These are phyloP conservation scores for Phytomonas francai DNA, from an alignment of 208 protist species.

Conservation along the genomic window DNA sequence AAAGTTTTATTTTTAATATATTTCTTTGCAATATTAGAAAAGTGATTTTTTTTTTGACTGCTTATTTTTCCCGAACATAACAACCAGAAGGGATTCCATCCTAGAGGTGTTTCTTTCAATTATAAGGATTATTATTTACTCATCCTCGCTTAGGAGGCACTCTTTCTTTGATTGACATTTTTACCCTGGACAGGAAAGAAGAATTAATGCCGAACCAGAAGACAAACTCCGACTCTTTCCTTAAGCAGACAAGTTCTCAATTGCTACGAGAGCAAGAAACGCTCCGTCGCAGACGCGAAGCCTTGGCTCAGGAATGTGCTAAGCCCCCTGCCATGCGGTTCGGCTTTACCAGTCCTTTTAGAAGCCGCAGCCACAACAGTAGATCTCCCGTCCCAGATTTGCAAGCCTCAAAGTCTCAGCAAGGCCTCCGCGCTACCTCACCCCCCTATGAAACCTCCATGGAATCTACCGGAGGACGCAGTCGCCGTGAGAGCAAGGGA, in stretches of 20 bases:
- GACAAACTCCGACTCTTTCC: constrained; percentile 32
- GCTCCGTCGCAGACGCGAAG: constrained; percentile 45
- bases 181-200: no score
- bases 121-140: no score
- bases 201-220: no score
- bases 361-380: constrained; percentile 3
- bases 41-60: no score
- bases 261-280: constrained; percentile 51
- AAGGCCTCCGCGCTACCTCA: not conserved
- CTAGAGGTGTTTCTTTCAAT: no score
- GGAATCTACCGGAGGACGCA: not conserved
- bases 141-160: no score
- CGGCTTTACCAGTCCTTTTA: constrained; percentile 16
- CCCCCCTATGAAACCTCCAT: not conserved
- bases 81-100: no score
- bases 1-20: no score
- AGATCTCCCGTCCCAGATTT: not conserved
- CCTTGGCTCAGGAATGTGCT: constrained; percentile 33
- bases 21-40: no score
- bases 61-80: no score
- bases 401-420: not conserved
- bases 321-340: constrained; percentile 60
- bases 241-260: constrained; percentile 67
- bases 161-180: no score
- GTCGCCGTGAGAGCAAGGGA: not conserved